A percentile compares a stretch with the other conserved stretches of the same genome.
Conservation (phyloP, 2,329 filamentous ascomycete species). For the Aspergillus fumigatiaffinis region DNA sequence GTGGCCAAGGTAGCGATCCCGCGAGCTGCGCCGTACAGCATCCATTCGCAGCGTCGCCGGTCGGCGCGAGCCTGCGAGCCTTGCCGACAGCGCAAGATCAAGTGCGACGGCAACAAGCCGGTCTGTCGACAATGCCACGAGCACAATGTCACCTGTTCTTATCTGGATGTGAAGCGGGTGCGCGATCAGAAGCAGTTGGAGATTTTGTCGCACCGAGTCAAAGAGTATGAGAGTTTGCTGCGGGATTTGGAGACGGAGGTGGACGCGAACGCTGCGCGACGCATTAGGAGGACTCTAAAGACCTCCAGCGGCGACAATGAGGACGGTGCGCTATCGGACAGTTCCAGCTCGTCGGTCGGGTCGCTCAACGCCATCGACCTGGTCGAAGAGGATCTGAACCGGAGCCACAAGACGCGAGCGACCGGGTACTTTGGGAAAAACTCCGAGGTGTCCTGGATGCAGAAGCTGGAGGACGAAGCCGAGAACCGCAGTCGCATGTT, state of each 20-base stretch:
- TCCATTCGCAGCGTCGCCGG: conserved; percentile 20
- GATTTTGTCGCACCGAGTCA: conserved; percentile 19
- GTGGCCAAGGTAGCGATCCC: conserved; percentile 29
- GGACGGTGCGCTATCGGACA: conserved; percentile 12
- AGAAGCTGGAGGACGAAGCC: conserved; percentile 31
- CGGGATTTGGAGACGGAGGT: conserved; percentile 21
- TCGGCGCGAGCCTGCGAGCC: conserved; percentile 34
- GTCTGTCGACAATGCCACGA: conserved; percentile 26
- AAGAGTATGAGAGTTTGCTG: conserved; percentile 27
- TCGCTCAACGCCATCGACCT: conserved; percentile 40
- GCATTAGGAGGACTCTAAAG: conserved; percentile 17
- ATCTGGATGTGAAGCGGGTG: conserved; percentile 33
- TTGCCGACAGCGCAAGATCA: conserved; percentile 33
- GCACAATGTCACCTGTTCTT: conserved; percentile 22
- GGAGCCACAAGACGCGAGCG: conserved; percentile 30
- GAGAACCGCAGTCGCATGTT: conserved; percentile 15
- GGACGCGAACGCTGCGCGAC: conserved; percentile 16
- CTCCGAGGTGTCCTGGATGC: conserved; percentile 43
- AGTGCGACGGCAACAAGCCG: conserved; percentile 30
- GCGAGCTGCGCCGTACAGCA: conserved; percentile 18
- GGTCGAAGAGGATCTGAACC: conserved; percentile 41
- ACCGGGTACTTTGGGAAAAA: conserved; percentile 43
- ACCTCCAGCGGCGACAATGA: conserved; percentile 10
- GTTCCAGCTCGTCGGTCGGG: conserved; percentile 23
- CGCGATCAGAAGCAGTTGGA: conserved; percentile 33